These are phyloP conservation scores for Globisporangium echinulatum DNA, from an alignment of 352 stramenopile species.

Conservation along the genomic window DNA sequence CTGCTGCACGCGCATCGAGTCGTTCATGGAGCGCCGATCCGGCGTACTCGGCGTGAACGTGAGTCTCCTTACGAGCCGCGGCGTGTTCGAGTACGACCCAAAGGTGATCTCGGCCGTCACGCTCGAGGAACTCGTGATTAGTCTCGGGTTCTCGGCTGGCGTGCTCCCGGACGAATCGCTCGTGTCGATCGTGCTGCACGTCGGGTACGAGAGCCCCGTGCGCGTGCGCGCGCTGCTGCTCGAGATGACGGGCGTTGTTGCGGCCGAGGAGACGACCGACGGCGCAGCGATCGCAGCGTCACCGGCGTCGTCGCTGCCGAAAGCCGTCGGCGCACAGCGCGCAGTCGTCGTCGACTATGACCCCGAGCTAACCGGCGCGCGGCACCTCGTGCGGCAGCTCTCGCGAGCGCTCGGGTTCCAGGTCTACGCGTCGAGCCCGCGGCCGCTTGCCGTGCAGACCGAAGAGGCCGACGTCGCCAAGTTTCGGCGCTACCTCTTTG, in stretches of 20 bases:
- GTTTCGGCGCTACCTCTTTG: constrained; percentile 37
- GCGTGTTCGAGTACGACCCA: constrained; percentile 44
- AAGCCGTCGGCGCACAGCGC: constrained; percentile 12
- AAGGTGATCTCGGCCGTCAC: constrained; percentile 36
- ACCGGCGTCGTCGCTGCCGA: constrained; percentile 1
- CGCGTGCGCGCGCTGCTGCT: constrained; percentile 21
- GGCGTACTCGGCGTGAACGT: constrained; percentile 61
- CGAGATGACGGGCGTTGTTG: constrained; percentile 30
- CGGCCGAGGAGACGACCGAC: constrained; percentile 18
- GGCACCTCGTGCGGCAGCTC: constrained; percentile 31
- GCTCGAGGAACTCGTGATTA: constrained; percentile 56
- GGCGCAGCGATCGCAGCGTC: not conserved
- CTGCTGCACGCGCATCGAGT: constrained; percentile 83
- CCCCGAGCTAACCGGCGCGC: constrained; percentile 28
- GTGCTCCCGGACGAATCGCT: constrained; percentile 43
- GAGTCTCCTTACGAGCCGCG: constrained; percentile 52
- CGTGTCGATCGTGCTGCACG: constrained; percentile 45
- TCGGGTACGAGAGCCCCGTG: constrained; percentile 22
- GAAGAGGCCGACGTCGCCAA: constrained; percentile 34
- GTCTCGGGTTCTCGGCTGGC: constrained; percentile 65
- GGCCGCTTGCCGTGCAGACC: constrained; percentile 25
- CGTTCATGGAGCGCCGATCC: constrained; percentile 42
- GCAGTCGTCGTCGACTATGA: constrained; percentile 41
- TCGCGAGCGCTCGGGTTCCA: constrained; percentile 32
- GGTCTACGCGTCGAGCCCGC: constrained; percentile 45